A percentile compares a stretch with the other conserved stretches of the same genome.
phyloP scores from a whole-genome alignment of 352 stramenopile genomes.

The Sclerospora graminicola region DNA sequence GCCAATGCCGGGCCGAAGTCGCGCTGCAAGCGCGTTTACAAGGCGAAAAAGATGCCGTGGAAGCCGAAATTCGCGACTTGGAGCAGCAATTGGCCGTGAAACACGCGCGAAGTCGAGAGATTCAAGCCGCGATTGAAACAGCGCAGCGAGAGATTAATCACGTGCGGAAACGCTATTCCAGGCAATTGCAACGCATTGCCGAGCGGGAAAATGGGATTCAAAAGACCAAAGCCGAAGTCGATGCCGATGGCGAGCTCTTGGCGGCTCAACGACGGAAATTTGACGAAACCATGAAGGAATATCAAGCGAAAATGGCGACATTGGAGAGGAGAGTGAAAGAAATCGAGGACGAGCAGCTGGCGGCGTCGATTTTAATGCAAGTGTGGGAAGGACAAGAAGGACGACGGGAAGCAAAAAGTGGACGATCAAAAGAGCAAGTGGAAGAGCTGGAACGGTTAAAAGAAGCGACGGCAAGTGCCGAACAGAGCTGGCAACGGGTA shows the following conservation, averaged over 20 bases:
- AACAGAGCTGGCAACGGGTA: constrained; percentile 76
- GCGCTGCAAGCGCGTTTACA: constrained; percentile 36
- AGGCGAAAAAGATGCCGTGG: constrained; percentile 45
- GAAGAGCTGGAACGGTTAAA: constrained; percentile 42
- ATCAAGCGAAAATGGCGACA: constrained; percentile 32
- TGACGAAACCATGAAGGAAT: constrained; percentile 39
- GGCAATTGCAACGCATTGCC: constrained; percentile 68
- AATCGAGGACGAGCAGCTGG: constrained; percentile 64
- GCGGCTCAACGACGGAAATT: constrained; percentile 47
- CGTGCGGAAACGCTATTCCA: constrained; percentile 61
- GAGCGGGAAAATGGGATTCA: constrained; percentile 64
- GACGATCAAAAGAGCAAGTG: too few species aligned
- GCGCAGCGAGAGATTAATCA: constrained; percentile 69
- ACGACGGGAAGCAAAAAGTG: constrained; percentile 58
- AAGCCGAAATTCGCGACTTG: constrained; percentile 64
- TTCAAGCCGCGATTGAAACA: constrained; percentile 58
- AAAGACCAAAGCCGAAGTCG: constrained; percentile 66
- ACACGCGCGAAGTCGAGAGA: constrained; percentile 37
- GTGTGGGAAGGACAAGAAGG: constrained; percentile 71
- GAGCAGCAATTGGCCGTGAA: constrained; percentile 60
- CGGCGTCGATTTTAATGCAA: constrained; percentile 42
- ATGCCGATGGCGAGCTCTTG: constrained; percentile 52
- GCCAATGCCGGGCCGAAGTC: constrained; percentile 61
- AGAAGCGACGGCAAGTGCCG: constrained; percentile 54
- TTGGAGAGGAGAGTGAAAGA: constrained; percentile 48